A percentile compares a stretch with the other conserved stretches of the same genome.
Evolutionary conservation across 495 filamentous ascomycete genomes (phyloP).

Genomic region (Amorphotheca resinae): DNA sequence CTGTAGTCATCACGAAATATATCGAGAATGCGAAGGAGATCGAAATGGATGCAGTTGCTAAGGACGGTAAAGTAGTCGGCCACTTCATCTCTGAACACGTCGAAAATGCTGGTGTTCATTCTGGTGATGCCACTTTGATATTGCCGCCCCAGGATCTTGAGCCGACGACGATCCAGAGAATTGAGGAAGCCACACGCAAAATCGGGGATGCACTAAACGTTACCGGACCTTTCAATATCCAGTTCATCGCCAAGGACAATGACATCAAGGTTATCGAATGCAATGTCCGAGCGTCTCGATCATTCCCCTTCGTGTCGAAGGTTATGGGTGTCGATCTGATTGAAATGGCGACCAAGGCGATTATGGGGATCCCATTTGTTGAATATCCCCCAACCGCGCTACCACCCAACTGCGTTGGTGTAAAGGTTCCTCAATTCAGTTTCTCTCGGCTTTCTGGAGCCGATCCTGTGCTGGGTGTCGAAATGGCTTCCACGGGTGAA

Average conservation of each 20-base stretch:
- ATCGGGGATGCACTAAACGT: constrained; percentile 92
- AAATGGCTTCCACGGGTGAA: constrained; percentile 98
- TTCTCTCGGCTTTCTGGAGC: constrained; percentile 94
- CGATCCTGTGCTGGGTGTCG: constrained; percentile 91
- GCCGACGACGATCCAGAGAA: constrained; percentile 73
- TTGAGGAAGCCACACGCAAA: constrained; percentile 90
- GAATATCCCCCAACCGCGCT: constrained; percentile 70
- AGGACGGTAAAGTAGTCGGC: constrained; percentile 67
- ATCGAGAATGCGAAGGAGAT: constrained; percentile 97
- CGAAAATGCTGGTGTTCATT: constrained; percentile 93
- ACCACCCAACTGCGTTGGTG: constrained; percentile 75
- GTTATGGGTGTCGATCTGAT: constrained; percentile 97
- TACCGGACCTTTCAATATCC: constrained; percentile 95
- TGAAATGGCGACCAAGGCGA: constrained; percentile 97
- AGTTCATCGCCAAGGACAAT: constrained; percentile 99
- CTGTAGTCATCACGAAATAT: constrained; percentile 97
- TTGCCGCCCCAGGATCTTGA: constrained; percentile 91
- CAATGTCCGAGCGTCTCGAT: constrained; percentile 90
- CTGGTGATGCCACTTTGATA: constrained; percentile 88
- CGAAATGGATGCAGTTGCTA: constrained; percentile 91
- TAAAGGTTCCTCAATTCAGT: constrained; percentile 97
- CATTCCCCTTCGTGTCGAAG: constrained; percentile 97
- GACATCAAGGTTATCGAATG: constrained; percentile 99
- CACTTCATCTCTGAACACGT: constrained; percentile 96
- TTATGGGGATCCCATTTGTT: constrained; percentile 69